Percentiles rank a stretch among this genome's conserved stretches.
These are phyloP conservation scores for Neonectria sp. DNA, from an alignment of 2,329 filamentous ascomycete species.

Conservation along the genomic window DNA sequence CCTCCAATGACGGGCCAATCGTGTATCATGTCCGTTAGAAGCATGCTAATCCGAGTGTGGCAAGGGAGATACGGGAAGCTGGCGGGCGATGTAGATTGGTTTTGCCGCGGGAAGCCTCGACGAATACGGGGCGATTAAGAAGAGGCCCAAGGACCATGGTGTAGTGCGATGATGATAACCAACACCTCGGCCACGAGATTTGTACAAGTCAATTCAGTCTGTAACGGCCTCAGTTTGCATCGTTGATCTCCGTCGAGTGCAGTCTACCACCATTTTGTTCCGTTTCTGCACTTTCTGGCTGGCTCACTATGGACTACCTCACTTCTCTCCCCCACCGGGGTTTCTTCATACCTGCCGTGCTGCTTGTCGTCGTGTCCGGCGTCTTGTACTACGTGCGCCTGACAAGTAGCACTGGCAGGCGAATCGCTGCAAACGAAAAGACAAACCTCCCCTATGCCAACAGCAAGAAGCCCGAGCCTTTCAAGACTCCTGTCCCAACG, in stretches of 20 bases:
- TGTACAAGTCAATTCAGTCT: neutral
- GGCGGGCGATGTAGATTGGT: neutral
- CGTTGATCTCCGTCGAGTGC: neutral
- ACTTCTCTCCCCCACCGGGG: slow-evolving; percentile 6
- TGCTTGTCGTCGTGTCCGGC: slow-evolving; percentile 21
- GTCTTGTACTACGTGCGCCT: slow-evolving; percentile 23
- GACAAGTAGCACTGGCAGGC: neutral
- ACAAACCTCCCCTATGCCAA: slow-evolving; percentile 26
- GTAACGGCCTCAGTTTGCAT: neutral
- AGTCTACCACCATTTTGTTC: neutral
- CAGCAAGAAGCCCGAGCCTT: slow-evolving; percentile 51
- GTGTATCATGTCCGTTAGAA: slow-evolving; percentile 24
- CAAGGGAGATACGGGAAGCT: slow-evolving; percentile 12
- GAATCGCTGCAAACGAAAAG: neutral
- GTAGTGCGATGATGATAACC: neutral
- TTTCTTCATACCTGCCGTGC: slow-evolving; percentile 14
- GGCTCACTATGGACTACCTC: slow-evolving; percentile 17
- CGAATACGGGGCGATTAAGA: neutral
- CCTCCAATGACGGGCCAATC: neutral
- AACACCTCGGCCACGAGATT: slow-evolving; percentile 1
- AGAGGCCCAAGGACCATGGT: neutral
- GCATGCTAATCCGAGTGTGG: slow-evolving; percentile 11
- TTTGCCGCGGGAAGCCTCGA: neutral
- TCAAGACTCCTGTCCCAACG: slow-evolving; percentile 70
- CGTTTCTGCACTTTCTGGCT: neutral